Base-by-base conservation (phyloP, 176 grass and related monocot genomes). In the Eleusine indica region DNA sequence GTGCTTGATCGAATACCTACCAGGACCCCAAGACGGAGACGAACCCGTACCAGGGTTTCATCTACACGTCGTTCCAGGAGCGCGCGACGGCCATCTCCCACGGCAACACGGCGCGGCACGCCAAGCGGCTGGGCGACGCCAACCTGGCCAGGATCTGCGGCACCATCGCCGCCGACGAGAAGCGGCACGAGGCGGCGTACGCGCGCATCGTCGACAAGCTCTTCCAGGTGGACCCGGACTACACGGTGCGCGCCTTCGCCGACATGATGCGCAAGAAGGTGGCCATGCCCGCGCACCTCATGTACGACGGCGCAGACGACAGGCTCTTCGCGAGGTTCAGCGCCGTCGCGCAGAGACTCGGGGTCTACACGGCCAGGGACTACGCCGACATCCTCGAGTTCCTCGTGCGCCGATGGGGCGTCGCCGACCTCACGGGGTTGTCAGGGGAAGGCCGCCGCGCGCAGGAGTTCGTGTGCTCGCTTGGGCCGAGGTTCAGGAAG, bases 31-130 rank as follows among this genome's bases (percentile, higher is more conserved):
- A 35, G 69, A 86, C 83, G 2, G 83, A 86, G 78, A 53, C 62
- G 28, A 86, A 86, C 41, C 83, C 83, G 1, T 86, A 86, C 79
- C 7, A 41, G 38, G 83, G 73, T 3, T 90, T 82, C 83, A 72
- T 90, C 64, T 89, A 89, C 81, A 89, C 81, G 3, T 84, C 87
- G 10, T 84, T 89, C 76, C 82, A 89, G 42, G 78, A 90, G 67
- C 78, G 88, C 4, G 78, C 83, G 10, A 86, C 88, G 18, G 82
- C 60, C 88, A 73, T 89, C 38, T 86, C 88, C 1, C 88, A 89
- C 67, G 78, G 72, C 66, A 89, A 89, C 56, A 90, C 83, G 10
- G 78, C 82, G 21, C 63, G 87, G 7, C 87, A 80, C 14, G 81
- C 87, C 7, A 15, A 17, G 78, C 29, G 21, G 7, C 29, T 62